Percentiles rank a stretch among this genome's conserved stretches.
phyloP scores from a whole-genome alignment of 1,284 basidiomycete genomes.

The Sphaerobolus stellatus region DNA sequence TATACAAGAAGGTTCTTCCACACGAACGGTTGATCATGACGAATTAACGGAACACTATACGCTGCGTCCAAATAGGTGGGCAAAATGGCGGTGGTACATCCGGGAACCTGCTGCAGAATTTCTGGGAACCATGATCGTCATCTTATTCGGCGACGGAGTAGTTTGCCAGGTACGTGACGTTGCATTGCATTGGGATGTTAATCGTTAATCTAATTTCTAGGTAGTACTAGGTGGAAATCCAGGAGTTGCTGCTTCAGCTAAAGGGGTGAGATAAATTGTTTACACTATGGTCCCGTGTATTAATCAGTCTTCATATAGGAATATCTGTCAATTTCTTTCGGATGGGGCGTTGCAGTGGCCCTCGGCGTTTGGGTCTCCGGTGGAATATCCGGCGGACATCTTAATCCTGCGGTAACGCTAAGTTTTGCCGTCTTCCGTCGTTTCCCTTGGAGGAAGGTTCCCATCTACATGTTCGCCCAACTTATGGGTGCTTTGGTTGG shows the following conservation, averaged over 20 bases:
- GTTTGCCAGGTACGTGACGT: slow-evolving; percentile 51
- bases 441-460: slow-evolving; percentile 80
- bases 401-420: slow-evolving; percentile 77
- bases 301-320: neutral
- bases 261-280: slow-evolving; percentile 54
- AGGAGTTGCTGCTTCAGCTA: slow-evolving; percentile 49
- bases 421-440: slow-evolving; percentile 65
- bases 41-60: slow-evolving; percentile 1
- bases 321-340: slow-evolving; percentile 22
- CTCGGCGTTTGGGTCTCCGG: slow-evolving; percentile 68
- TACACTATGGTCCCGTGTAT: neutral
- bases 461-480: slow-evolving; percentile 70
- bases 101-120: slow-evolving; percentile 71
- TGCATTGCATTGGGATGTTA: neutral
- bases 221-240: slow-evolving; percentile 50
- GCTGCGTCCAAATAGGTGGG: slow-evolving; percentile 6
- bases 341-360: slow-evolving; percentile 65
- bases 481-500: slow-evolving; percentile 69
- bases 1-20: neutral
- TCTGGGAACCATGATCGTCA: slow-evolving; percentile 62
- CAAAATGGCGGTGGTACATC: slow-evolving; percentile 24
- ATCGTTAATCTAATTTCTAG: neutral
- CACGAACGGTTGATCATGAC: neutral
- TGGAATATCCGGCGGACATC: slow-evolving; percentile 73
- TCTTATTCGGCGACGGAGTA: slow-evolving; percentile 65